Conservation (phyloP, 2,329 filamentous ascomycete genomes). For the Podosphaera fusca region DNA sequence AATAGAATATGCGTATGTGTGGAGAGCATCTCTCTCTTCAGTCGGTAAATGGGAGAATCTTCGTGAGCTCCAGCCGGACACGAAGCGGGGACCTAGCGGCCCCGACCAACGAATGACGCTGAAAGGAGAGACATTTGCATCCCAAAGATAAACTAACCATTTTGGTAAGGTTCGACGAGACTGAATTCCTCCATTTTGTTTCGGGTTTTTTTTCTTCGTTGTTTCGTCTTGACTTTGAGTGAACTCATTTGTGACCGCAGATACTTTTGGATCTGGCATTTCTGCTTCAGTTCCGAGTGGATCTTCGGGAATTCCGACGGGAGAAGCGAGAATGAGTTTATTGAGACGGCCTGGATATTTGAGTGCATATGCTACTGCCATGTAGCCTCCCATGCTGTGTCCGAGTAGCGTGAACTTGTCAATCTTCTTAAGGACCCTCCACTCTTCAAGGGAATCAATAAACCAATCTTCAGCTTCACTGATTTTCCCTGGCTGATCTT, state of each 20-base stretch:
- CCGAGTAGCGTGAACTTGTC: conserved; percentile 85
- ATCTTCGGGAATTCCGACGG: conserved; percentile 84
- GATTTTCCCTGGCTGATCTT: conserved; percentile 58
- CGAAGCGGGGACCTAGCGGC: conserved; percentile 71
- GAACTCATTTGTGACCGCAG: conserved; percentile 56
- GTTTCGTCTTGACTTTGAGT: conserved; percentile 41
- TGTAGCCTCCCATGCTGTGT: conserved; percentile 83
- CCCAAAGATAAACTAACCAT: conserved; percentile 89
- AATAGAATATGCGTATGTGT: conserved; percentile 83
- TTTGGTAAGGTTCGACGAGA: conserved; percentile 39
- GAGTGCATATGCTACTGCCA: conserved; percentile 81
- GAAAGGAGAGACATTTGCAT: conserved; percentile 90
- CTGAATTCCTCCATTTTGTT: conserved; percentile 15
- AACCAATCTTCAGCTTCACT: conserved; percentile 88
- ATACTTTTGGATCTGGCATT: conserved; percentile 54
- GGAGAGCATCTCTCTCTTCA: conserved; percentile 60
- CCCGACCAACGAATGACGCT: conserved; percentile 72
- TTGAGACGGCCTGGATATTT: conserved; percentile 91
- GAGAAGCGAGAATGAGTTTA: conserved; percentile 86
- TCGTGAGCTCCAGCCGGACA: conserved; percentile 84
- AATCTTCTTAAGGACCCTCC: conserved; percentile 70
- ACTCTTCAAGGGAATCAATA: conserved; percentile 86
- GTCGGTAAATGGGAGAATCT: conserved; percentile 73
- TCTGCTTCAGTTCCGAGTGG: conserved; percentile 66
- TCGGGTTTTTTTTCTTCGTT: conserved; percentile 14